Base-by-base conservation (phyloP, 106 monocot species). In the Acorus gramineus region DNA sequence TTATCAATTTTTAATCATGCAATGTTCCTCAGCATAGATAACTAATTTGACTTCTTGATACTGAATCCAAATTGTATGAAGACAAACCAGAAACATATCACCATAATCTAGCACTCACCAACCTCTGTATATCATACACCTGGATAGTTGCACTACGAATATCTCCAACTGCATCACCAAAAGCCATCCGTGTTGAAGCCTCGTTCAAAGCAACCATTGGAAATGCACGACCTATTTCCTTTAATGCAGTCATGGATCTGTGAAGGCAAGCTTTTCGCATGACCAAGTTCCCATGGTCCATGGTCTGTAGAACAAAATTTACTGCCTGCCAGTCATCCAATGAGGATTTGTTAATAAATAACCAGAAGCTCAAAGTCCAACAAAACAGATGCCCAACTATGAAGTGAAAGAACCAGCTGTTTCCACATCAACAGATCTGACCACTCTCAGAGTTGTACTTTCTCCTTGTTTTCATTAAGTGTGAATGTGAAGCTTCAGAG, bases 121-220 rank as follows among this genome's bases (percentile, higher is more conserved):
- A 98, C 98, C 98, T 98, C 78, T 92, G 82, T 48, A 92, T 46
- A 63, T 92, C 98, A 75, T 98, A 92, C 44, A 98, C 77, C 60
- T 71, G 74, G 71, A 98, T 92, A 10, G 70, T 86, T 54, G 73
- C 74, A 70, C 42, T 69, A 44, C 50, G 64, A 58, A 89, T 81
- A 66, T 98, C 85, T 56, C 92, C 98, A 83, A 98, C 66, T 61
- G 98, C 90, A 79, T 92, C 88, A 63, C 88, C 98, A 82, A 92
- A 68, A 52, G 98, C 98, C 62, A 98, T 69, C 59, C 88, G 67
- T 55, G 92, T 85, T 52, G 74, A 69, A 42, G 77, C 62, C 42
- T 86, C 85, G 74, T 91, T 89, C 59, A 98, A 66, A 67, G 81
- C 83, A 79, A 98, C 77, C 98, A 98, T 98, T 52, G 98, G 88